A percentile compares a stretch with the other conserved stretches of the same genome.
Evolutionary conservation across 2,329 filamentous ascomycete species (phyloP).

Genomic region (Amylocarpus encephaloides): DNA sequence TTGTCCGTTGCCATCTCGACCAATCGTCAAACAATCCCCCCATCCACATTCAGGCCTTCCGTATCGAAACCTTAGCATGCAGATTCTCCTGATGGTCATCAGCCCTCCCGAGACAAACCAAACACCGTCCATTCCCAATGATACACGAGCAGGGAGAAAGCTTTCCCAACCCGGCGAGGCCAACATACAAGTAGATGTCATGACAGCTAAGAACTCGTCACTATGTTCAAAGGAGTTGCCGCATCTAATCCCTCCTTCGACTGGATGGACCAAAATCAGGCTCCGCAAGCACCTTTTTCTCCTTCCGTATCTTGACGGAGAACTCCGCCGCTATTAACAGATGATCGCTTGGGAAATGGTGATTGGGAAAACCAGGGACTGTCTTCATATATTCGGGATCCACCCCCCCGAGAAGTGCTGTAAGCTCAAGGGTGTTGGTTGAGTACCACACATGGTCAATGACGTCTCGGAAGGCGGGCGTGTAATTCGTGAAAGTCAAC

Average conservation of each 20-base stretch:
- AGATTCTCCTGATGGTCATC: background rate
- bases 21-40: conserved; percentile 3
- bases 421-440: conserved; percentile 64
- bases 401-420: conserved; percentile 60
- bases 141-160: conserved; percentile 18
- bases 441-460: conserved; percentile 99
- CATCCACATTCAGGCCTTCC: background rate
- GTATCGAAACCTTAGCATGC: background rate
- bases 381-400: conserved; percentile 64
- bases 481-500: conserved; percentile 93
- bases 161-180: conserved; percentile 10
- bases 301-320: conserved; percentile 58
- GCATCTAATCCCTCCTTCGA: conserved; percentile 15
- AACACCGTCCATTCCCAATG: conserved; percentile 19
- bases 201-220: conserved; percentile 11
- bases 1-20: background rate
- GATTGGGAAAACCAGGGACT: conserved; percentile 69
- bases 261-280: conserved; percentile 31
- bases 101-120: conserved; percentile 13
- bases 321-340: conserved; percentile 64
- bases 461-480: conserved; percentile 82
- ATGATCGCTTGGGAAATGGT: conserved; percentile 71
- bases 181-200: conserved; percentile 4
- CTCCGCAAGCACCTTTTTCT: conserved; percentile 28
- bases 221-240: conserved; percentile 1